Percentiles rank a stretch among this genome's conserved stretches.
These are phyloP conservation scores for Persicaria maculosa DNA, from an alignment of 148 eudicot genomes.

Conservation along the genomic window DNA sequence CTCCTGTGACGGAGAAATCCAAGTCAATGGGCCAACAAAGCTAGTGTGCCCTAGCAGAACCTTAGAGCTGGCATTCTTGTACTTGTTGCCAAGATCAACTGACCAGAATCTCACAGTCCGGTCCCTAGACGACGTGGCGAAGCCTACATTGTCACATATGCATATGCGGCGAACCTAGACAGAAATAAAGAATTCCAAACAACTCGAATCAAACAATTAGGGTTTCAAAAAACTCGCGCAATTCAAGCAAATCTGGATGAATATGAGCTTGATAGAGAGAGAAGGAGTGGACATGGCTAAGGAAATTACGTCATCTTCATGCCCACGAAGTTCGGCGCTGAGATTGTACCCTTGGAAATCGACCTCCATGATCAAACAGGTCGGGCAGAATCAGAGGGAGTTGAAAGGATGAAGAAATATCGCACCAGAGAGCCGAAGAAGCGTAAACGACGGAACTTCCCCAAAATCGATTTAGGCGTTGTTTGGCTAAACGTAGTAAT, in stretches of 20 bases:
- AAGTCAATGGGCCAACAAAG: constrained; percentile 91
- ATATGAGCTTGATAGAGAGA: constrained; percentile 7
- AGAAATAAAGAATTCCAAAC: not conserved
- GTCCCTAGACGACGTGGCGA: constrained; percentile 92
- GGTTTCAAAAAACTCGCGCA: not conserved
- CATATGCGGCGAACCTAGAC: constrained; percentile 80
- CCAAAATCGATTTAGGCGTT: too few relatives aligned
- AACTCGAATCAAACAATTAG: constrained; percentile 2
- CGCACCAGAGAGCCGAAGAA: too few relatives aligned
- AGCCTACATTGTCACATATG: constrained; percentile 67
- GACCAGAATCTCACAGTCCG: constrained; percentile 77
- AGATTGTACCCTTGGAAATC: constrained; percentile 45
- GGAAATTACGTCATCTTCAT: constrained; percentile 65
- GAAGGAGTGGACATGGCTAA: not conserved
- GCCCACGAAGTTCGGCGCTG: constrained; percentile 64
- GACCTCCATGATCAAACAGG: constrained; percentile 44
- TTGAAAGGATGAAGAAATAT: too few relatives aligned
- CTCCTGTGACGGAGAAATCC: constrained; percentile 75
- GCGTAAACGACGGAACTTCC: too few relatives aligned
- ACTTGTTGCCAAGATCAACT: constrained; percentile 38
- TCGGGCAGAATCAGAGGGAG: not conserved
- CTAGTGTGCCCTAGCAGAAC: constrained; percentile 81
- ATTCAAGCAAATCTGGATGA: constrained; percentile 1
- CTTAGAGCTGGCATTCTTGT: constrained; percentile 35
- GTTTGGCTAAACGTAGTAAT: too few relatives aligned